These are phyloP conservation scores for Eucalyptus viminalis DNA, from an alignment of 345 rosid genomes.

Conservation along the genomic window DNA sequence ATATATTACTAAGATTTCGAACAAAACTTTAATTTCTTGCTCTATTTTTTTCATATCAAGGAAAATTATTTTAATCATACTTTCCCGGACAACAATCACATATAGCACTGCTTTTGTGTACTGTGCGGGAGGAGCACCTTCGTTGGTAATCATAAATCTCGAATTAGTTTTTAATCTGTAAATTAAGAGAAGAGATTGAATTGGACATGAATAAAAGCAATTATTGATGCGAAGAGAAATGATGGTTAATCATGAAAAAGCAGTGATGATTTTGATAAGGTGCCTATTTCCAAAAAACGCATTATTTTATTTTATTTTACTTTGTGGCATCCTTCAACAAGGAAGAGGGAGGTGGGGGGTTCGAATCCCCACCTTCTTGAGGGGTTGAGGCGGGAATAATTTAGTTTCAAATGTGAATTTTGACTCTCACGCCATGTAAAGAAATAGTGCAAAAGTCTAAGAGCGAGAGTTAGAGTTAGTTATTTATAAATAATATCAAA, in stretches of 20 bases:
- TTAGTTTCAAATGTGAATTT: too few species aligned
- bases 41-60: neutral
- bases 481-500: neutral
- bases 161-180: neutral
- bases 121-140: neutral
- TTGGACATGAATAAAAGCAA: neutral
- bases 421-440: rapidly evolving
- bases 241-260: neutral
- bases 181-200: neutral
- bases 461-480: rapidly evolving
- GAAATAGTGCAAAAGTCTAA: rapidly evolving
- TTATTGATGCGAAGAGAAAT: neutral
- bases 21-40: neutral
- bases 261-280: neutral
- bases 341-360: rapidly evolving
- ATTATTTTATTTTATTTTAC: neutral
- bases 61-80: neutral
- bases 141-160: neutral
- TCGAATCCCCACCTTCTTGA: rapidly evolving
- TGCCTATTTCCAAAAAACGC: neutral
- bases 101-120: neutral
- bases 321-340: too few species aligned
- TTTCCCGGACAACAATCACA: neutral
- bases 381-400: rapidly evolving
- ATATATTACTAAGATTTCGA: neutral